Evolutionary conservation across 164 flowering plant species (phyloP).

Genomic region (Umbellularia californica): DNA sequence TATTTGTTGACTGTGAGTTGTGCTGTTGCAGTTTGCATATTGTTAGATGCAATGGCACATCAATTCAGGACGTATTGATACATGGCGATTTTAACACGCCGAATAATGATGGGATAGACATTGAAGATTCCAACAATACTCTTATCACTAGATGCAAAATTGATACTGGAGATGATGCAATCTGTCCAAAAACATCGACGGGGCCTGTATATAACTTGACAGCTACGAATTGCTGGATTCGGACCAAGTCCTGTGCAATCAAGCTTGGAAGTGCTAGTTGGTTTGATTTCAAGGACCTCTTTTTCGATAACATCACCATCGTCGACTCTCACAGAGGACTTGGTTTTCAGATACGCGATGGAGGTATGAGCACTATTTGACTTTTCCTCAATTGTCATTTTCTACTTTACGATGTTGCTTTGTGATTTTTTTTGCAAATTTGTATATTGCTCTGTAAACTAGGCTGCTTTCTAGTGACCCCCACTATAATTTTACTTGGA

Average conservation of each 20-base stretch:
- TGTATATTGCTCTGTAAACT: background rate
- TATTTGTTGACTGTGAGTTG: background rate
- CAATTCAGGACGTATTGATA: conserved; percentile 63
- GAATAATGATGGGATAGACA: conserved; percentile 94
- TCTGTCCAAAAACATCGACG: conserved; percentile 83
- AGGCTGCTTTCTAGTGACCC: background rate
- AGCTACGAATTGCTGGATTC: conserved; percentile 71
- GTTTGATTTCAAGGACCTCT: conserved; percentile 55
- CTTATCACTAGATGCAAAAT: conserved; percentile 70
- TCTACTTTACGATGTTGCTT: too few species aligned
- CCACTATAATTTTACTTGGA: too few species aligned
- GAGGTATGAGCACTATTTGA: conserved; percentile 48
- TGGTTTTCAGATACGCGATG: conserved; percentile 97
- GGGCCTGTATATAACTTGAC: conserved; percentile 77
- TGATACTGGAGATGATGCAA: conserved; percentile 93
- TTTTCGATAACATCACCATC: conserved; percentile 82
- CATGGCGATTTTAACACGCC: conserved; percentile 84
- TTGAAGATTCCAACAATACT: conserved; percentile 90
- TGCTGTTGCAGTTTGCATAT: conserved; percentile 76
- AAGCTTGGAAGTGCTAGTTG: conserved; percentile 93
- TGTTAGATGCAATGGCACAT: conserved; percentile 57
- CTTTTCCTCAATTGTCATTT: background rate
- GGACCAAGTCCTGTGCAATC: conserved; percentile 89
- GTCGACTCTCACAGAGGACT: conserved; percentile 90
- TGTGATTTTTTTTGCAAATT: background rate